Base-by-base conservation (phyloP, 352 stramenopile species). In the Bremia lactucae region DNA sequence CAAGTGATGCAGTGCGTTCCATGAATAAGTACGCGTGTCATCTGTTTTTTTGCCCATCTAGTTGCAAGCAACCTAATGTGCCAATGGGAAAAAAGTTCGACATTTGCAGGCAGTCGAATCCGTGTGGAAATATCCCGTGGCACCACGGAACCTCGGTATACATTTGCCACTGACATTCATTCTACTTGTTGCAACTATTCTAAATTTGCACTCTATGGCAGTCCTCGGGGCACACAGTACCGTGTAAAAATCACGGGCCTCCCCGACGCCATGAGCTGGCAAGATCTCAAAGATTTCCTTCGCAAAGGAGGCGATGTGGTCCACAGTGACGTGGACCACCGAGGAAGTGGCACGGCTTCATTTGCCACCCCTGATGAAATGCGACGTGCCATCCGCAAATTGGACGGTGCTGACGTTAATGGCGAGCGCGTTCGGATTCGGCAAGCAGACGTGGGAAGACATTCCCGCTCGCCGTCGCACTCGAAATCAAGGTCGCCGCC, bases 271-370 rank as follows among this genome's bases (percentile, higher is more conserved):
- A 69, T 80, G 42, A 85, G 62, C 10, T 72, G 55, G 59, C 61
- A 73, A 43, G 77, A 87, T 26, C 55, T 87, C 19, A 83, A 85
- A 44, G 68, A 81, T 44, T 79, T 83, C 40, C 49, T 87, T 2
- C 62, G 60, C 2, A 53, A 63, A 26, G 68, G 61, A 0, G 72
- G 65, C 19, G 77, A 87, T 39, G 74, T 87, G 14, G 59, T 80
- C 14, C 63, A 81, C 42, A 63, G 61, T 5, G 67, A 87, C 36
- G 74, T 87, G 28, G 73, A 90, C 53, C 59, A 67, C 1, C 65
- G 69, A 29, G 77, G 77, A 4, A 72, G 65, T 46, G 77, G 72
- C 4, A 62, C 59, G 10, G 77, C 73, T 1, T 85, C 68, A 3
- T 90, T 90, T 36, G 59, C 62, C n/a, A 78, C 72, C 0, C 51